phyloP scores from a whole-genome alignment of 1,284 basidiomycete genomes.

The Pascua sp. region DNA sequence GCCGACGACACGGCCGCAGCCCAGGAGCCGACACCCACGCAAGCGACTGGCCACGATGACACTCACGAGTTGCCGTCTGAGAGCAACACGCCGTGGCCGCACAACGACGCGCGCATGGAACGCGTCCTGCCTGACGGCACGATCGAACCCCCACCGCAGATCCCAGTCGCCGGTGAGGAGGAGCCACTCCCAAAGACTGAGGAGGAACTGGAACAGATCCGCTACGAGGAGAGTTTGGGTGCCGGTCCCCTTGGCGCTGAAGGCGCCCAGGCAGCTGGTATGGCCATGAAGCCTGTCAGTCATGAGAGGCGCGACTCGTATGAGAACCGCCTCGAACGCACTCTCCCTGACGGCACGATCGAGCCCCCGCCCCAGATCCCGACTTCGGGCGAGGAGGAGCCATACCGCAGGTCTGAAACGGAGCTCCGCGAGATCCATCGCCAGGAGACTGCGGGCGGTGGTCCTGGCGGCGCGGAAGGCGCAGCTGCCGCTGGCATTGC shows the following conservation, averaged over 20 bases:
- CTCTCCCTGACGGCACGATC: constrained; percentile 24
- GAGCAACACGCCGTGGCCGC: no score
- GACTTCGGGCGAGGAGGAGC: constrained; percentile 15
- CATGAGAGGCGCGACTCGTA: neutral
- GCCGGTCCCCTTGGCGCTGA: constrained; percentile 28
- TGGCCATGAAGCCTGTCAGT: constrained; percentile 30
- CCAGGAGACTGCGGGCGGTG: constrained; percentile 1
- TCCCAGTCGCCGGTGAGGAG: constrained; percentile 29
- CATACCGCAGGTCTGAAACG: neutral
- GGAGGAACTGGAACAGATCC: constrained; percentile 34
- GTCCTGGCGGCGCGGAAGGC: constrained; percentile 22
- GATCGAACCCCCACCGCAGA: constrained; percentile 38
- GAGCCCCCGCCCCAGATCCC: constrained; percentile 37
- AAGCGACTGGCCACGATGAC: no score
- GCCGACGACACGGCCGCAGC: neutral
- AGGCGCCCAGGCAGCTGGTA: constrained; percentile 43
- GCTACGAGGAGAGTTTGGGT: constrained; percentile 27
- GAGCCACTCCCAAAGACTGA: constrained; percentile 5
- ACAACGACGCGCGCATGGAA: constrained; percentile 7
- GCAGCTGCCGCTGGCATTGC: constrained; percentile 16
- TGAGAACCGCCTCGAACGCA: constrained; percentile 10
- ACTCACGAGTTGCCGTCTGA: no score
- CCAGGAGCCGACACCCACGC: neutral
- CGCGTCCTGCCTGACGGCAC: constrained; percentile 23
- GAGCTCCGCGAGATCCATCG: neutral